Percentiles rank a stretch among this genome's conserved stretches.
phyloP scores from a whole-genome alignment of 371 early-diverging fungal genomes.

The Mucor irregularis region DNA sequence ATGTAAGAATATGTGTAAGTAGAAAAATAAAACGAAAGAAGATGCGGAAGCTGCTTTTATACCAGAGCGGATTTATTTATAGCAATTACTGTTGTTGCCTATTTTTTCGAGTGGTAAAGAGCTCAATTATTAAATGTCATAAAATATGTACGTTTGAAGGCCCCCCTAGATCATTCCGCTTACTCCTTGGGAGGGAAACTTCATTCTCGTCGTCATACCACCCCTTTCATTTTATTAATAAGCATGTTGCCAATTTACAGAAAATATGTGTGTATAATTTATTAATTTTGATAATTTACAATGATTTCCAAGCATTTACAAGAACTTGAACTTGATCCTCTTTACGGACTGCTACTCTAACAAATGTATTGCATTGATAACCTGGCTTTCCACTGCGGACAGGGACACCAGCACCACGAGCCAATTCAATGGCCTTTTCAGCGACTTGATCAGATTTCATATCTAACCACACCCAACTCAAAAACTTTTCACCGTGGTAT shows the following conservation, averaged over 20 bases:
- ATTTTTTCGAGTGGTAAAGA: not conserved
- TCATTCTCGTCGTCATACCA: not conserved
- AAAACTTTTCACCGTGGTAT: conserved; percentile 70
- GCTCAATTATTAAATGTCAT: not conserved
- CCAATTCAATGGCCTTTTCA: conserved; percentile 60
- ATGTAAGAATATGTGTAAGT: not conserved
- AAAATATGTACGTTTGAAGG: not conserved
- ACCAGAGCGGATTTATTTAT: too few relatives aligned
- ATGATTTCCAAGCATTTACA: conserved; percentile 63
- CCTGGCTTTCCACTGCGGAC: conserved; percentile 81
- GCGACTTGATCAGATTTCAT: conserved; percentile 57
- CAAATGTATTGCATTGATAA: conserved; percentile 72
- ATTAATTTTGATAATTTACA: conserved; percentile 30
- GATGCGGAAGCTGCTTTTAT: not conserved
- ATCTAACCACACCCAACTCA: conserved; percentile 88
- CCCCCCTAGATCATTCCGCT: not conserved
- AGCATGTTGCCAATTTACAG: not conserved
- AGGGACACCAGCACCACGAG: conserved; percentile 78
- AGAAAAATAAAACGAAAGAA: not conserved
- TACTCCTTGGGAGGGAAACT: too few relatives aligned
- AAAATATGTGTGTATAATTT: not conserved
- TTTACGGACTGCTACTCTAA: conserved; percentile 79
- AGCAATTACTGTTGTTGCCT: not conserved
- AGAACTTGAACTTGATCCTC: conserved; percentile 64
- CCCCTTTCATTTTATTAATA: not conserved